Conservation (phyloP, 2,329 filamentous ascomycete species). For the Colletotrichum tabaci region DNA sequence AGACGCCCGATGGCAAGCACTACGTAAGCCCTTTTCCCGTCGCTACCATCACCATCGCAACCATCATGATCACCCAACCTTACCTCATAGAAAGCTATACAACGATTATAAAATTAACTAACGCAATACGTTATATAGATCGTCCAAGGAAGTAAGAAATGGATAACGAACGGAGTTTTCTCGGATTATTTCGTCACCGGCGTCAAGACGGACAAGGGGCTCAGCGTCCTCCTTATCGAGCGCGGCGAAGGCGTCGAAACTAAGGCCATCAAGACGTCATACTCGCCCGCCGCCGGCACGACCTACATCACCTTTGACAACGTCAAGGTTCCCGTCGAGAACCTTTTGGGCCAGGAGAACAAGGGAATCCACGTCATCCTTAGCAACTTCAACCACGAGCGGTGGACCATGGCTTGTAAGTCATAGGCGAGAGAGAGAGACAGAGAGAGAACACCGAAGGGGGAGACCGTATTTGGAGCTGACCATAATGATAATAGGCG, state of each 20-base stretch:
- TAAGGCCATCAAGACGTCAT: slow-evolving; percentile 84
- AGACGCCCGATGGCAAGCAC: slow-evolving; percentile 81
- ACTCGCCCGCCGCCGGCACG: slow-evolving; percentile 84
- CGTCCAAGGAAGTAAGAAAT: slow-evolving; percentile 84
- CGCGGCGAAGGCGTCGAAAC: slow-evolving; percentile 83
- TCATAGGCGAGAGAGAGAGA: slow-evolving; percentile 34
- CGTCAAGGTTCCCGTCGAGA: slow-evolving; percentile 85
- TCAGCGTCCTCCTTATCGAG: slow-evolving; percentile 83
- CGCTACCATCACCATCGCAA: slow-evolving; percentile 24
- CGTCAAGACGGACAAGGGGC: slow-evolving; percentile 83
- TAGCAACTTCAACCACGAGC: slow-evolving; percentile 91
- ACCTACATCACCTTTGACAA: slow-evolving; percentile 88
- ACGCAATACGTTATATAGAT: slow-evolving; percentile 52
- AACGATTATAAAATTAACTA: not conserved
- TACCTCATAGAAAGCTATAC: not conserved
- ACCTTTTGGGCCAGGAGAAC: slow-evolving; percentile 86
- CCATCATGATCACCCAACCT: not conserved
- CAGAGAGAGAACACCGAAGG: no score
- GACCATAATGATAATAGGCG: slow-evolving; percentile 54
- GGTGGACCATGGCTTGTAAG: slow-evolving; percentile 81
- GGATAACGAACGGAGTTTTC: slow-evolving; percentile 88
- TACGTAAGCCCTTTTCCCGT: slow-evolving; percentile 67
- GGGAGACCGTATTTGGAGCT: not conserved
- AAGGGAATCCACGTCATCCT: slow-evolving; percentile 89
- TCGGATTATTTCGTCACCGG: slow-evolving; percentile 88